Evolutionary conservation across 75 land plant species (phyloP).

Genomic region (Cryptomeria japonica): DNA sequence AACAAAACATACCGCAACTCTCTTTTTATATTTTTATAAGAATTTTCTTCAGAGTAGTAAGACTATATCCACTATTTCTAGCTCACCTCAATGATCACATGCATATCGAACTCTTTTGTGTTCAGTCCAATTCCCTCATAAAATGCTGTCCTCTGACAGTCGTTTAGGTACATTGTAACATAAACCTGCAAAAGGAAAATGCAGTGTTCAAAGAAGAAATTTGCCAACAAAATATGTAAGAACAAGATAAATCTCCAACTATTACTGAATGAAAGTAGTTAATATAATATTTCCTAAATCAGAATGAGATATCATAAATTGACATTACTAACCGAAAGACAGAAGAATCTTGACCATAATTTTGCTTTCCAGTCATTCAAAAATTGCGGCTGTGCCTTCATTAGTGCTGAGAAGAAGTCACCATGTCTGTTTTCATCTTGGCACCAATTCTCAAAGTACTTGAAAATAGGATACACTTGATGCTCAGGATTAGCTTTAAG

Average conservation of each 20-base stretch:
- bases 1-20: slow-evolving; percentile 8
- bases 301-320: neutral
- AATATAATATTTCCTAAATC: neutral
- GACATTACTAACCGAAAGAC: slow-evolving; percentile 74
- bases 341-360: slow-evolving; percentile 96
- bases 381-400: slow-evolving; percentile 99
- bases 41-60: neutral
- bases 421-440: slow-evolving; percentile 99
- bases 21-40: neutral
- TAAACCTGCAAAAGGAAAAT: slow-evolving; percentile 63
- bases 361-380: slow-evolving; percentile 98
- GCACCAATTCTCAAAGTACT: slow-evolving; percentile 99
- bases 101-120: slow-evolving; percentile 98
- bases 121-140: slow-evolving; percentile 97
- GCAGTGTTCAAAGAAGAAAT: neutral
- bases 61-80: neutral
- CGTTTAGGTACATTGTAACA: slow-evolving; percentile 98
- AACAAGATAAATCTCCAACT: neutral
- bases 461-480: slow-evolving; percentile 96
- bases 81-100: slow-evolving; percentile 95
- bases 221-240: neutral
- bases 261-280: neutral
- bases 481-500: slow-evolving; percentile 84
- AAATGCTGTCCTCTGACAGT: slow-evolving; percentile 87
- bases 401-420: slow-evolving; percentile 95